phyloP scores from a whole-genome alignment of 169 alveolate genomes.

The Plasmodium berghei region DNA sequence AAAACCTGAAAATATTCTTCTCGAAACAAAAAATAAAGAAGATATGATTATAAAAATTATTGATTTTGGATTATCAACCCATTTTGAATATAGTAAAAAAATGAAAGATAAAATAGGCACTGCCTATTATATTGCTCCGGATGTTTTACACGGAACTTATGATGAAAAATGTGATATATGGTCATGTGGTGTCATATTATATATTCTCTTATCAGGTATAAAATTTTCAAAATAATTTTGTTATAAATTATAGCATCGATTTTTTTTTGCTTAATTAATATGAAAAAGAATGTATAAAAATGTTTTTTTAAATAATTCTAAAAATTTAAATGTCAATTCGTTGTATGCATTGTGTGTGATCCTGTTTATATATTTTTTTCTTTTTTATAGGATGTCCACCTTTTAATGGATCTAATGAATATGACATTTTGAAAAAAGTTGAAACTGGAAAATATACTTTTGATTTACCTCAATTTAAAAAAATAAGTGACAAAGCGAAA shows the following conservation, averaged over 20 bases:
- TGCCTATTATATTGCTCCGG: constrained; percentile 94
- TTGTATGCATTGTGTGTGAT: neutral
- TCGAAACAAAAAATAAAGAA: constrained; percentile 89
- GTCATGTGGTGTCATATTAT: constrained; percentile 92
- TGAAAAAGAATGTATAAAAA: neutral
- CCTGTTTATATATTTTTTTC: neutral
- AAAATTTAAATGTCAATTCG: neutral
- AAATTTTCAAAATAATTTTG: no score
- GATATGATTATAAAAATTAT: constrained; percentile 93
- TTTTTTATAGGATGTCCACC: constrained; percentile 90
- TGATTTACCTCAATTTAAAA: constrained; percentile 88
- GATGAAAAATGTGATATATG: constrained; percentile 93
- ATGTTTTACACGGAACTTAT: constrained; percentile 91
- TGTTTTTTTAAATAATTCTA: neutral
- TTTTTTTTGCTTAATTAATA: no score
- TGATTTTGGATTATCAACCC: constrained; percentile 95
- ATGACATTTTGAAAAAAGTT: constrained; percentile 90
- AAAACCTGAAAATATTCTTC: constrained; percentile 91
- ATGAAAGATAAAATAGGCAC: constrained; percentile 96
- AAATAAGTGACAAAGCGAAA: constrained; percentile 91
- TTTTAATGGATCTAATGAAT: constrained; percentile 90
- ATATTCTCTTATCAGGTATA: constrained; percentile 89
- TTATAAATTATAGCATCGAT: neutral
- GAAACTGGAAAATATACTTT: constrained; percentile 89
- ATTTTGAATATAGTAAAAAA: constrained; percentile 89